phyloP scores from a whole-genome alignment of 2,329 filamentous ascomycete genomes.

The Neodidymelliopsis sp. region DNA sequence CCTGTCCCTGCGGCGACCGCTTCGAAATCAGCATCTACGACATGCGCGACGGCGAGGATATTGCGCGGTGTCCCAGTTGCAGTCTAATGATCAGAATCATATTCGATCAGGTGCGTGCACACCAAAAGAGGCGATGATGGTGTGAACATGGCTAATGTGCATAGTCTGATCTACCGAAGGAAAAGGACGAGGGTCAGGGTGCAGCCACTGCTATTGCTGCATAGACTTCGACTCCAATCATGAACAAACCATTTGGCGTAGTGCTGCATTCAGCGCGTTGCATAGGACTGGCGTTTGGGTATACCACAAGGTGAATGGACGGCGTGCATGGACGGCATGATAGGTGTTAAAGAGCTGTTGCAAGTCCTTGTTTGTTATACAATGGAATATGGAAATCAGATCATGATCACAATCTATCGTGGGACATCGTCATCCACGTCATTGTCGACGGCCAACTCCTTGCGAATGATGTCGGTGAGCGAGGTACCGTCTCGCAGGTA shows the following conservation, averaged over 20 bases:
- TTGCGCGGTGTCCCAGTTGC: slow-evolving; percentile 97
- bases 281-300: slow-evolving; percentile 28
- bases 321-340: background rate
- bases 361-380: slow-evolving; percentile 1
- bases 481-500: slow-evolving; percentile 85
- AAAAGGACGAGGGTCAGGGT: slow-evolving; percentile 34
- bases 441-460: slow-evolving; percentile 75
- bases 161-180: slow-evolving; percentile 43
- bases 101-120: slow-evolving; percentile 72
- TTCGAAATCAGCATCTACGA: slow-evolving; percentile 91
- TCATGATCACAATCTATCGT: slow-evolving; percentile 19
- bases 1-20: slow-evolving; percentile 94
- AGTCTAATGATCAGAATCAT: slow-evolving; percentile 97
- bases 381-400: background rate
- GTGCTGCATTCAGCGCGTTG: slow-evolving; percentile 16
- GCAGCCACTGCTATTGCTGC: slow-evolving; percentile 37
- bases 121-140: too few species aligned
- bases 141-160: background rate
- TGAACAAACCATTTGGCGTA: background rate
- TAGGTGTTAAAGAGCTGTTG: background rate
- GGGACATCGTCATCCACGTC: slow-evolving; percentile 42
- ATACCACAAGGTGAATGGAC: background rate
- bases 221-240: slow-evolving; percentile 20
- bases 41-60: slow-evolving; percentile 86
- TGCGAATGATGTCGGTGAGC: slow-evolving; percentile 73